Base-by-base conservation (phyloP, 2,329 filamentous ascomycete genomes). In the Mycosphaerella sp. region DNA sequence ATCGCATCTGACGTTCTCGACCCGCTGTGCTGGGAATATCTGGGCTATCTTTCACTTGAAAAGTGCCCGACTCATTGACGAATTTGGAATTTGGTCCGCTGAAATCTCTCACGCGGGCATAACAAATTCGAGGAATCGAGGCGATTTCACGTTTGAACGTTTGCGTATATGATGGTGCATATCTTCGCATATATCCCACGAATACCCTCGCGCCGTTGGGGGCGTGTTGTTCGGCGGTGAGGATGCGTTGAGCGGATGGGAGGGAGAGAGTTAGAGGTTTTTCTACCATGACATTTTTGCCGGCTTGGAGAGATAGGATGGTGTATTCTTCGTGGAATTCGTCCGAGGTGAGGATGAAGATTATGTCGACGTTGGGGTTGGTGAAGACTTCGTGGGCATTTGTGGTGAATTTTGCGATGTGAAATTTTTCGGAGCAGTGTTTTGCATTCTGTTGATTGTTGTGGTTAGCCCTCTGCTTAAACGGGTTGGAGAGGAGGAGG, bases 111-210 rank as follows among this genome's bases (percentile, higher is more conserved):
- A 78, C 73, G 1, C 80, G 70, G 0, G 77, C 81, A 59, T 85
- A 84, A 17, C 74, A 67, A 10, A 85, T 78, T 45, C 75, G 72
- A 0, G 72, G 74, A 32, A 83, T 74, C 0, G 66, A 67, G 0
- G 70, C 75, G 0, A 85, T 69, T 57, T 85, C 81, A 6, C 70
- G 65, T 55, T 75, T 70, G 40, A 84, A 74, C 0, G 78, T 75
- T 23, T 79, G 72, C 0, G 73, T 67, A 58, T 83, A 83, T 0
- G 75, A 73, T 0, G 77, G 68, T 0, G 82, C 81, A 61, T 83
- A 83, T n/a, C 82, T 74, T 17, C 82, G 72, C 73, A 82, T 82
- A 52, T 80, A 82, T 1, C 80, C 81, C 0, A 85, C 79, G 62
- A 85, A 80, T 1, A 83, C 73, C 31, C 66, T 72, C 4, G 69